Conservation (phyloP, 768 basidiomycete genomes). For the Calvatia gigantea region DNA sequence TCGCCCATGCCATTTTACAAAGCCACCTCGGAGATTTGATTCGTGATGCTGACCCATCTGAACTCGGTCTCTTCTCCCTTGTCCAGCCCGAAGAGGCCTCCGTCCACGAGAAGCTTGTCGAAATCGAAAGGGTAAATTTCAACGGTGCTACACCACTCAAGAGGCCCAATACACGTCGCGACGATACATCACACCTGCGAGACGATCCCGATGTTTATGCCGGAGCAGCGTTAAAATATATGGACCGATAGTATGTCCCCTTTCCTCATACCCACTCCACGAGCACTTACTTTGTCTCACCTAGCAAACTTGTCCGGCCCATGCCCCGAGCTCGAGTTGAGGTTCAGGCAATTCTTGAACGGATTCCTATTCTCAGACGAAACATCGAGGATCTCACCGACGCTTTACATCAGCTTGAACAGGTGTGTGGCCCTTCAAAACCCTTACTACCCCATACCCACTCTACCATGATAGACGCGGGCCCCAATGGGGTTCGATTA, state of each 20-base stretch:
- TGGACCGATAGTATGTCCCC: constrained; percentile 71
- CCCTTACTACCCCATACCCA: background rate
- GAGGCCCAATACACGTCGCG: constrained; percentile 36
- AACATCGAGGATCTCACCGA: constrained; percentile 31
- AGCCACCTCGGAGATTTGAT: constrained; percentile 70
- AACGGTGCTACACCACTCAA: constrained; percentile 69
- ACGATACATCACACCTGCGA: constrained; percentile 27
- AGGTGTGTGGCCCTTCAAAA: background rate
- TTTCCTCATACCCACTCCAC: background rate
- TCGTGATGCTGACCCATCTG: constrained; percentile 74
- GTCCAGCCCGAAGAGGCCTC: constrained; percentile 24
- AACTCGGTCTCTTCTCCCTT: constrained; percentile 74
- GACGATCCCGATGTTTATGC: constrained; percentile 77
- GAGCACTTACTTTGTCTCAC: constrained; percentile 12
- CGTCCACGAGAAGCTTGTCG: constrained; percentile 26
- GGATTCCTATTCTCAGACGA: constrained; percentile 33
- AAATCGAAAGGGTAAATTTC: constrained; percentile 64
- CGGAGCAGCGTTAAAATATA: constrained; percentile 69
- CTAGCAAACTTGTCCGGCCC: constrained; percentile 40
- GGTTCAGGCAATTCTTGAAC: constrained; percentile 38
- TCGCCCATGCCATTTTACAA: constrained; percentile 62
- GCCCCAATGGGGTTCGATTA: constrained; percentile 15
- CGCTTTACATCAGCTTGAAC: constrained; percentile 13
- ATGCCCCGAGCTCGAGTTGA: constrained; percentile 50
- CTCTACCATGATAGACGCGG: background rate